Conservation (phyloP, 78 protist species). For the Planoprotostelium fungivorum region DNA sequence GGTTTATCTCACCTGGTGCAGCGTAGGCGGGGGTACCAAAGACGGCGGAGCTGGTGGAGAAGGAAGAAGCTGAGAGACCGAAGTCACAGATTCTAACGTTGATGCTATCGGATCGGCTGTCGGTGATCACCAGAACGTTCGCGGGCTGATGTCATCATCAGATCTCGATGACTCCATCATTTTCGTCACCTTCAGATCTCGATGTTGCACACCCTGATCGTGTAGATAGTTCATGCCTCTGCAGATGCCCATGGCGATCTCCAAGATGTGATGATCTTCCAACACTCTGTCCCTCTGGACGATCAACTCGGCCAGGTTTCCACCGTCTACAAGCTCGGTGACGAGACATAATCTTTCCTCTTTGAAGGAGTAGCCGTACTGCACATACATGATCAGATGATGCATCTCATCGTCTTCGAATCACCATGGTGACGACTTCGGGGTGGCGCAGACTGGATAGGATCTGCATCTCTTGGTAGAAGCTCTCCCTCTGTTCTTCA, state of each 20-base stretch:
- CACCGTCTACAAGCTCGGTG: neutral
- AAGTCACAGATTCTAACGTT: neutral
- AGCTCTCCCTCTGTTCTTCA: neutral
- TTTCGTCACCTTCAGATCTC: neutral
- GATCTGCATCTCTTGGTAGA: neutral
- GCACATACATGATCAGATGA: neutral
- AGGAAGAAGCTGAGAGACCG: neutral
- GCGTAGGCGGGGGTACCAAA: neutral
- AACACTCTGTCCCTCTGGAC: neutral
- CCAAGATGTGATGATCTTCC: neutral
- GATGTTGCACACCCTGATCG: neutral
- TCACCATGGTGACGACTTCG: neutral
- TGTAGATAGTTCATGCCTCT: neutral
- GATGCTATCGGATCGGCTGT: neutral
- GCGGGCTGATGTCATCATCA: neutral
- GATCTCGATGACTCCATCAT: neutral
- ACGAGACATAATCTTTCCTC: neutral
- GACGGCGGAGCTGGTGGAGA: neutral
- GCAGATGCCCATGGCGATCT: neutral
- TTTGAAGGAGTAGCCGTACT: neutral
- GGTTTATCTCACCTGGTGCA: neutral
- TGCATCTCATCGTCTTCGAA: neutral
- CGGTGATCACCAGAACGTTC: neutral
- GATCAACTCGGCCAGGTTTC: neutral
- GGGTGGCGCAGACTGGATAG: neutral